These are phyloP conservation scores for Patellaria atrata DNA, from an alignment of 495 filamentous ascomycete species.

Conservation along the genomic window DNA sequence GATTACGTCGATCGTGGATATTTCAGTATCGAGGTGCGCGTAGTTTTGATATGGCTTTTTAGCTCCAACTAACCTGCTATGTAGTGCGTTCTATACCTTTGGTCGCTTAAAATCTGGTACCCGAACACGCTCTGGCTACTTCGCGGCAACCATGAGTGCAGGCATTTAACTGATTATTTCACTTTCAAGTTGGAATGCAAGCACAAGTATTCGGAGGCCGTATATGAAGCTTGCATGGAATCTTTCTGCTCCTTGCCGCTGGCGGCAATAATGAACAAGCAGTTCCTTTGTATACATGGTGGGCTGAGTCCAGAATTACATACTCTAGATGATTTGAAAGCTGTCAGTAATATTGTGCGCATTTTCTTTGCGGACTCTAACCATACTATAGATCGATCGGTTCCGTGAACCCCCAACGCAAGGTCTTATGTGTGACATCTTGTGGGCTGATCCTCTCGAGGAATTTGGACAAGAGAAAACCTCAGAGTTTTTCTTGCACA, in stretches of 20 bases:
- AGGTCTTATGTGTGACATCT: slow-evolving; percentile 95
- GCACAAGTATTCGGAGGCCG: slow-evolving; percentile 92
- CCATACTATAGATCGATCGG: slow-evolving; percentile 63
- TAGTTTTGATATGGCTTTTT: neutral
- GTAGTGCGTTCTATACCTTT: slow-evolving; percentile 88
- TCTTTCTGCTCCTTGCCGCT: slow-evolving; percentile 91
- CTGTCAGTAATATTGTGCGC: slow-evolving; percentile 35
- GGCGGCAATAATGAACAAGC: slow-evolving; percentile 98
- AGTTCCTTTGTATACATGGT: slow-evolving; percentile 96
- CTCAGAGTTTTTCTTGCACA: slow-evolving; percentile 91
- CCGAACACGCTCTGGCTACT: slow-evolving; percentile 94
- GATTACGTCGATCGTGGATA: slow-evolving; percentile 98
- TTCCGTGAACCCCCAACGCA: slow-evolving; percentile 96
- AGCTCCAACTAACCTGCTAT: slow-evolving; percentile 10
- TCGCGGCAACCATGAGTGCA: slow-evolving; percentile 94
- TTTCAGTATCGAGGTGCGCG: slow-evolving; percentile 82
- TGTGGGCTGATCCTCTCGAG: slow-evolving; percentile 97
- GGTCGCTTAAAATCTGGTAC: slow-evolving; percentile 98
- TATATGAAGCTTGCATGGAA: slow-evolving; percentile 97
- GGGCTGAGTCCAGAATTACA: slow-evolving; percentile 91
- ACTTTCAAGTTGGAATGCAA: slow-evolving; percentile 99
- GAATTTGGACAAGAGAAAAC: slow-evolving; percentile 99
- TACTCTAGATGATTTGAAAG: slow-evolving; percentile 84
- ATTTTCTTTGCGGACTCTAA: slow-evolving; percentile 5
- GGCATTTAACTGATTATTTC: slow-evolving; percentile 98